A percentile compares a stretch with the other conserved stretches of the same genome.
Conservation (phyloP, 257 asterid genomes). For the Nyctanthes arbortristis region DNA sequence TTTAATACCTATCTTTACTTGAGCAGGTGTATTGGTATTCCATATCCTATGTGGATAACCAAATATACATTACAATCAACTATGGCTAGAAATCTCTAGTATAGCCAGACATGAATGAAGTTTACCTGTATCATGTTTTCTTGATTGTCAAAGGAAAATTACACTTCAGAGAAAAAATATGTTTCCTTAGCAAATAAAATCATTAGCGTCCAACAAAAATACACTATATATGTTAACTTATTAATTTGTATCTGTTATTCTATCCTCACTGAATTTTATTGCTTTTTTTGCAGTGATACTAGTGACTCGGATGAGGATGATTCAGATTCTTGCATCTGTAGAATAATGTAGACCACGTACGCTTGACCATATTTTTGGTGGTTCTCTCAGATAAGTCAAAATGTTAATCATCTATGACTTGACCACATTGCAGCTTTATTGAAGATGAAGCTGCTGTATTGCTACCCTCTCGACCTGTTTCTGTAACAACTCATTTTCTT, state of each 20-base stretch:
- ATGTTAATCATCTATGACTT: constrained; percentile 22
- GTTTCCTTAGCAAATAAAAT: too few relatives aligned
- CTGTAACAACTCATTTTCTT: constrained; percentile 8
- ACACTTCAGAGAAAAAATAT: neutral
- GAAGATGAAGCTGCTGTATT: constrained; percentile 4
- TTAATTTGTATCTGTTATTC: neutral
- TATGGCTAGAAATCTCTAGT: neutral
- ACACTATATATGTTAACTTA: neutral
- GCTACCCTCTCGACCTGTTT: constrained; percentile 8
- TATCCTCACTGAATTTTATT: constrained; percentile 12
- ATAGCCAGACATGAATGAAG: neutral
- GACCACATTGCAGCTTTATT: too few relatives aligned
- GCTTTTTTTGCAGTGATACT: constrained; percentile 52
- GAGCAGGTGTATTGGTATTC: neutral
- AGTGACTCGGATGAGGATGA: constrained; percentile 81
- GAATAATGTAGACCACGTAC: constrained; percentile 61
- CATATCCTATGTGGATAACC: neutral
- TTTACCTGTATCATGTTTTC: neutral
- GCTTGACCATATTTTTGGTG: constrained; percentile 9
- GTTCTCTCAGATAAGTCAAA: constrained; percentile 17
- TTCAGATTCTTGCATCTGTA: constrained; percentile 75
- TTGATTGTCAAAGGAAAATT: too few relatives aligned
- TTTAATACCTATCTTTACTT: too few relatives aligned
- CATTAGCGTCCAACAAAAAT: neutral
- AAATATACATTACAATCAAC: too few relatives aligned